Evolutionary conservation across 371 early-diverging fungal species (phyloP).

Genomic region (Paraphysoderma sedebokerense): DNA sequence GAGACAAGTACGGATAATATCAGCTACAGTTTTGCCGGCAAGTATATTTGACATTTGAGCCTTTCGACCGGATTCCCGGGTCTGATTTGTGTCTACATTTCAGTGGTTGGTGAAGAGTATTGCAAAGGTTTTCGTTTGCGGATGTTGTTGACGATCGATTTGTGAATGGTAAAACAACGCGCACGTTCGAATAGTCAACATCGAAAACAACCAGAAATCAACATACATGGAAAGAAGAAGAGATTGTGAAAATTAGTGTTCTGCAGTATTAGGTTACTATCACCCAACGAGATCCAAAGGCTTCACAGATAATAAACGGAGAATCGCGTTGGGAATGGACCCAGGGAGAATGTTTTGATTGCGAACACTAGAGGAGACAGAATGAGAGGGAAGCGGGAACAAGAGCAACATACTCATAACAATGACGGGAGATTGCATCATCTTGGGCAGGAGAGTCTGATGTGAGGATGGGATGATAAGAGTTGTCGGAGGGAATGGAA

Average conservation of each 20-base stretch:
- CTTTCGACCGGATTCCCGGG: constrained; percentile 89
- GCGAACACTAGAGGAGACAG: background rate
- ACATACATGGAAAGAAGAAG: too few relatives aligned
- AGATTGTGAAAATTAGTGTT: too few relatives aligned
- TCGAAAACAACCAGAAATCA: too few relatives aligned
- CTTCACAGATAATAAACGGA: background rate
- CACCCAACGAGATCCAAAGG: background rate
- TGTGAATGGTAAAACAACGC: too few relatives aligned
- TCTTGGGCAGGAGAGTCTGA: constrained; percentile 1
- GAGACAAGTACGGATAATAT: constrained; percentile 97
- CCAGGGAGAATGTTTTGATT: background rate
- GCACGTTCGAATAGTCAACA: too few relatives aligned
- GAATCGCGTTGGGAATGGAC: background rate
- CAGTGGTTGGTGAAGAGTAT: too few relatives aligned
- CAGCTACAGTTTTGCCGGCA: constrained; percentile 95
- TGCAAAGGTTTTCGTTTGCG: too few relatives aligned
- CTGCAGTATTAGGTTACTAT: too few relatives aligned
- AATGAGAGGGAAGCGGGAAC: background rate
- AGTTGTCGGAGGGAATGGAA: background rate
- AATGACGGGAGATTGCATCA: constrained; percentile 22
- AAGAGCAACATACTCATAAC: constrained; percentile 19
- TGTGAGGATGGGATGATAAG: background rate
- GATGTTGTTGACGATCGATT: too few relatives aligned
- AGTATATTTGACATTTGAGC: constrained; percentile 94
- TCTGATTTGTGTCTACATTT: constrained; percentile 72